phyloP scores from a whole-genome alignment of 805 yeast species.

The Candida anglica region DNA sequence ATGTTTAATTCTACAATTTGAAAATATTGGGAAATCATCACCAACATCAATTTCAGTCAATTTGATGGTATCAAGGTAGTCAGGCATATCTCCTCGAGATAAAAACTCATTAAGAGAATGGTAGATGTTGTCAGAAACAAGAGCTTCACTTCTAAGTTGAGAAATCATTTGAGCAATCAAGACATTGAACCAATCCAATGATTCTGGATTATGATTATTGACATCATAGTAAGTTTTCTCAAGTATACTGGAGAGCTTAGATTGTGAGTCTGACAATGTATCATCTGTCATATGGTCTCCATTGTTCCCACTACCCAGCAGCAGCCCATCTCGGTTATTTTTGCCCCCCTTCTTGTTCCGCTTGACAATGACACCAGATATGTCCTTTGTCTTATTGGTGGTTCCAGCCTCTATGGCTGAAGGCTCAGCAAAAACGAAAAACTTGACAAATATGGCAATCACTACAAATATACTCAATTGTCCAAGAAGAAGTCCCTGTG shows the following conservation, averaged over 20 bases:
- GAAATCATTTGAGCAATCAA: slow-evolving; percentile 86
- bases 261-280: slow-evolving; percentile 1
- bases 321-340: slow-evolving; percentile 4
- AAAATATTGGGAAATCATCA: slow-evolving; percentile 90
- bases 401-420: slow-evolving; percentile 27
- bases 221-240: slow-evolving; percentile 94
- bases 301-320: slow-evolving; percentile 5
- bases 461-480: slow-evolving; percentile 68
- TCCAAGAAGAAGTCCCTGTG: slow-evolving; percentile 72
- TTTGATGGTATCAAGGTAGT: slow-evolving; percentile 70
- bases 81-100: slow-evolving; percentile 63
- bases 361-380: slow-evolving; percentile 28
- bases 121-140: slow-evolving; percentile 77
- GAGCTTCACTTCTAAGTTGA: slow-evolving; percentile 86
- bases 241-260: slow-evolving; percentile 45
- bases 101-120: slow-evolving; percentile 71
- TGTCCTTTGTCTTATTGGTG: slow-evolving; percentile 14
- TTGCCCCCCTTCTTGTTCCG: slow-evolving; percentile 22
- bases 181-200: slow-evolving; percentile 96
- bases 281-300: slow-evolving; percentile 10
- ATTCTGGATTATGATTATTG: slow-evolving; percentile 79
- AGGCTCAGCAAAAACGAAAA: slow-evolving; percentile 72
- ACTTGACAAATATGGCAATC: slow-evolving; percentile 61
- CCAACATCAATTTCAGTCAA: slow-evolving; percentile 91
- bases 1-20: slow-evolving; percentile 80